Evolutionary conservation across 352 stramenopile species (phyloP), one percentile per base, ranked within the genome.

Genomic region (Phytopythium helicoides): DNA sequence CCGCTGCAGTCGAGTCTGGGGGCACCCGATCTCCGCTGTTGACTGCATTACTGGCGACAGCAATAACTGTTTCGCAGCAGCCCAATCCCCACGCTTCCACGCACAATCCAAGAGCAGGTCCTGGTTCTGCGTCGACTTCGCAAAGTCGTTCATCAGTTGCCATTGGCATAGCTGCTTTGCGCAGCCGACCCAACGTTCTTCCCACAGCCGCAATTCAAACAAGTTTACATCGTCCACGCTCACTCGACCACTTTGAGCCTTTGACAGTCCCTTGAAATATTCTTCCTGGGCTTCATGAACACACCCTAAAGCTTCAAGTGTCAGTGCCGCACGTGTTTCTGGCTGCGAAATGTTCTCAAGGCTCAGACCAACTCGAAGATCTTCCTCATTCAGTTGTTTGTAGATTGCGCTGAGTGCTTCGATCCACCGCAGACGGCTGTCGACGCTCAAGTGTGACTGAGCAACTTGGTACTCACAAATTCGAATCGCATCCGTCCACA

Each of bases 81-180:
- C 74, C 92, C 92, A 98, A 47, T 97, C 89, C 22, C 81, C 84
- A 16, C 86, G 82, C 71, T 97, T 97, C 87, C 86, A 97, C 16
- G 87, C 87, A 40, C 88, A 96, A 55, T 98, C 92, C n/a, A 97
- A 60, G 40, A 97, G 59, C 41, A 98, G 67, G 21, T 97, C 87
- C 36, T 96, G 88, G 67, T 97, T 96, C 50, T 96, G 82, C 28
- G 91, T 95, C 31, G 86, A 77, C 55, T 94, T 93, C 11, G 87
- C 88, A 64, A 96, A 97, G 47, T 96, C 86, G 58, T 94, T 87
- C 81, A 98, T 91, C 8, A 97, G 72, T 53, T 92, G 81, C 92
- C 92, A 98, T 59, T 98, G 87, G 19, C 86, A 95, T 31, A 98
- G 61, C 49, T 97, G 85, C 67, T 95, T 91, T 1, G 87, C 87